Percentiles rank a stretch among this genome's conserved stretches.
Conservation (phyloP, 495 filamentous ascomycete species). For the Penicillium roqueforti region DNA sequence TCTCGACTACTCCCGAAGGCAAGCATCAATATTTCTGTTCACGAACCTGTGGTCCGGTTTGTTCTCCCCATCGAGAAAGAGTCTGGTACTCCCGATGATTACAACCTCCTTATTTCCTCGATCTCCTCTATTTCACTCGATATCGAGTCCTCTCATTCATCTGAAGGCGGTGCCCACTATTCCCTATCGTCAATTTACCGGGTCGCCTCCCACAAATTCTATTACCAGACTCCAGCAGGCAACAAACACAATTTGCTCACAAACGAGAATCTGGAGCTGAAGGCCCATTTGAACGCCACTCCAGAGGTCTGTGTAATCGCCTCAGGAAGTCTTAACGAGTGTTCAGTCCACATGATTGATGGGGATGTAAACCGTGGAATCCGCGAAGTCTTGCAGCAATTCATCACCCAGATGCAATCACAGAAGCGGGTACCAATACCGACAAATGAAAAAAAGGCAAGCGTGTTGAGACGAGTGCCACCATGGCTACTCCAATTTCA, state of each 20-base stretch:
- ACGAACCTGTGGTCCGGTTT: conserved; percentile 91
- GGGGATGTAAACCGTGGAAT: conserved; percentile 89
- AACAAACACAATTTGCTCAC: conserved; percentile 79
- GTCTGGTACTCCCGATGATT: conserved; percentile 59
- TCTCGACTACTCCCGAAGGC: conserved; percentile 93
- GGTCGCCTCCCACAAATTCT: conserved; percentile 82
- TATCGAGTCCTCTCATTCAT: conserved; percentile 88
- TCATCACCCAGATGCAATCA: conserved; percentile 59
- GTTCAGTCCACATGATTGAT: conserved; percentile 83
- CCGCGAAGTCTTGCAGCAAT: conserved; percentile 81
- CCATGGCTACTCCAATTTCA: conserved; percentile 80
- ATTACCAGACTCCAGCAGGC: conserved; percentile 85
- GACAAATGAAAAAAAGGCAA: conserved; percentile 49
- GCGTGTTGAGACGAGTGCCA: conserved; percentile 72
- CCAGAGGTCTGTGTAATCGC: conserved; percentile 81
- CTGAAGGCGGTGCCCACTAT: conserved; percentile 80
- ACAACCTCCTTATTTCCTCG: conserved; percentile 89
- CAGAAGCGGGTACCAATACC: conserved; percentile 55
- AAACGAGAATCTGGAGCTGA: conserved; percentile 81
- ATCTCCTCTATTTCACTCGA: conserved; percentile 90
- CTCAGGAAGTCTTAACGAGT: conserved; percentile 76
- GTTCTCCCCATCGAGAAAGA: conserved; percentile 71
- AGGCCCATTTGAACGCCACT: conserved; percentile 75
- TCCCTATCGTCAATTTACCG: conserved; percentile 76
- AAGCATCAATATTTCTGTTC: conserved; percentile 89